A percentile compares a stretch with the other conserved stretches of the same genome.
phyloP scores from a whole-genome alignment of 169 alveolate species.

The Cryptosporidium baileyi region DNA sequence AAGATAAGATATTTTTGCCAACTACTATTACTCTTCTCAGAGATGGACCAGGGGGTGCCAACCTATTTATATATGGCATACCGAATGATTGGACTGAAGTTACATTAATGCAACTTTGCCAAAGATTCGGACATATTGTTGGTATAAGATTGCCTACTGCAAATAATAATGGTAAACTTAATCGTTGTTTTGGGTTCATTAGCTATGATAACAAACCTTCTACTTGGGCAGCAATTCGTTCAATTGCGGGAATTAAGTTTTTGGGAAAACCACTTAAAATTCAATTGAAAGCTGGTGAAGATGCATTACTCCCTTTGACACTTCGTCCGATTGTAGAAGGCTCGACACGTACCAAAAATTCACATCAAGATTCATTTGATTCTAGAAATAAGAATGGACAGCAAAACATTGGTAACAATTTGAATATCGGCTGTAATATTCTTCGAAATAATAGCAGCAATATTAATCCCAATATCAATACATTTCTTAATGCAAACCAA shows the following conservation, averaged over 20 bases:
- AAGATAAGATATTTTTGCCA: constrained; percentile 69
- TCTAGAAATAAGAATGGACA: not conserved
- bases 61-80: constrained; percentile 76
- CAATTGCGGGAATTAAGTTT: constrained; percentile 74
- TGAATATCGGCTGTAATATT: constrained; percentile 39
- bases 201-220: constrained; percentile 78
- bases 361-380: constrained; percentile 12
- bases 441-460: constrained; percentile 63
- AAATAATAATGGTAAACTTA: constrained; percentile 74
- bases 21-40: constrained; percentile 77
- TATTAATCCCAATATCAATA: not conserved
- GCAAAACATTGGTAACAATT: not conserved
- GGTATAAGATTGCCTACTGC: constrained; percentile 79
- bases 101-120: constrained; percentile 75
- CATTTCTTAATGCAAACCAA: constrained; percentile 17
- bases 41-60: constrained; percentile 82
- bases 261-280: constrained; percentile 76
- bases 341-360: constrained; percentile 18
- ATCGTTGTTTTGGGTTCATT: constrained; percentile 78
- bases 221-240: constrained; percentile 78
- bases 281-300: constrained; percentile 77
- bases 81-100: constrained; percentile 79
- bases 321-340: constrained; percentile 64
- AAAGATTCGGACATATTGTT: constrained; percentile 77
- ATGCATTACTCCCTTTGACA: constrained; percentile 73